phyloP scores from a whole-genome alignment of 768 basidiomycete species.

The Megacollybia marginata region DNA sequence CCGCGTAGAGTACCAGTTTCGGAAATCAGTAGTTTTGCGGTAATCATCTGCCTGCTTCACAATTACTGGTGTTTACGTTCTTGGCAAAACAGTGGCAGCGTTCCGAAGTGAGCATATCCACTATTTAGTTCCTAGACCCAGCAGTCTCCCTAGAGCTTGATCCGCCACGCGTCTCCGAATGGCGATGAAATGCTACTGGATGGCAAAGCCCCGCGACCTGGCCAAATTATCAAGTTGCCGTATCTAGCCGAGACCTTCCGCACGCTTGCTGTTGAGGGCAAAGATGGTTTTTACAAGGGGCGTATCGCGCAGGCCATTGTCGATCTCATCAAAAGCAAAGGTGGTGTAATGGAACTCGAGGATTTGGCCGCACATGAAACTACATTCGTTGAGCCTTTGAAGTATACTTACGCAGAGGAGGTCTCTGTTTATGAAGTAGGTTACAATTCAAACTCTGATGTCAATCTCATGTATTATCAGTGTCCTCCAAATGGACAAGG shows the following conservation, averaged over 20 bases:
- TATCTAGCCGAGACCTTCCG: constrained; percentile 82
- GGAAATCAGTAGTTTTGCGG: constrained; percentile 61
- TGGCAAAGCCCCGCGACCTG: constrained; percentile 76
- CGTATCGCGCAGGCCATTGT: constrained; percentile 85
- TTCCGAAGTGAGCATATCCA: constrained; percentile 38
- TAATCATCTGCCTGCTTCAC: constrained; percentile 5
- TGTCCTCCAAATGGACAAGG: constrained; percentile 98
- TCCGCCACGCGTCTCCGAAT: constrained; percentile 82
- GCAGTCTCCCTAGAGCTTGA: constrained; percentile 34
- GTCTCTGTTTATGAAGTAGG: constrained; percentile 88
- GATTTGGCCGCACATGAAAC: constrained; percentile 84
- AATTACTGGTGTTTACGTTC: constrained; percentile 1
- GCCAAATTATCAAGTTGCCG: constrained; percentile 76
- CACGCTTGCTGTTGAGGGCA: constrained; percentile 71
- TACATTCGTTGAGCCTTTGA: constrained; percentile 82
- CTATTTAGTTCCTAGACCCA: too few species aligned
- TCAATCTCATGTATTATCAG: constrained; percentile 27
- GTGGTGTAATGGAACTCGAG: constrained; percentile 91
- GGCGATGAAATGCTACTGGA: constrained; percentile 81
- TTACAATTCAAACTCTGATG: not conserved
- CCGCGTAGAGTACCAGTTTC: constrained; percentile 74
- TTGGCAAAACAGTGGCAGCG: constrained; percentile 37
- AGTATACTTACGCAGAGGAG: constrained; percentile 78
- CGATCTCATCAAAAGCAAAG: constrained; percentile 74
- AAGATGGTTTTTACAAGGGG: constrained; percentile 92